Evolutionary conservation across 1,284 basidiomycete genomes (phyloP).

Genomic region (Ustilago nuda): DNA sequence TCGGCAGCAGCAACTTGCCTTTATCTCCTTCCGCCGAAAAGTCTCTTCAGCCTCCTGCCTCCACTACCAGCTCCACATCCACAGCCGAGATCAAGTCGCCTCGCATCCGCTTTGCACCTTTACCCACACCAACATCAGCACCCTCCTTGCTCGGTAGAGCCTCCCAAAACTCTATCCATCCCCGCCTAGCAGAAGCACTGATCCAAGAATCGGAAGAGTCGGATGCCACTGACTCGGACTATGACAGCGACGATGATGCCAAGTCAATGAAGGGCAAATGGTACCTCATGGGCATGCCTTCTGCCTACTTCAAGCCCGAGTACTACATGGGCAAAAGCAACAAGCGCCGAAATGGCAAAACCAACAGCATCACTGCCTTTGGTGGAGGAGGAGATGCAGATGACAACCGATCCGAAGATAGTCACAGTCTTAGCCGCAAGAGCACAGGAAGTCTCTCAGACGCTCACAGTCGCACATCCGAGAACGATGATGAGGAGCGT

Average conservation of each 20-base stretch:
- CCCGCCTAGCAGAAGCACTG: neutral
- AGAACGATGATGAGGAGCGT: conserved; percentile 49
- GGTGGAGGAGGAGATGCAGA: conserved; percentile 19
- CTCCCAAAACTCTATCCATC: conserved; percentile 9
- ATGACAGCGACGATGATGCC: conserved; percentile 39
- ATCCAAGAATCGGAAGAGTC: conserved; percentile 39
- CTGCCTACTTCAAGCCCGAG: conserved; percentile 56
- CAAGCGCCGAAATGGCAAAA: conserved; percentile 32
- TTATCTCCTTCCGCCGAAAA: conserved; percentile 24
- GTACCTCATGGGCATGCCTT: conserved; percentile 65
- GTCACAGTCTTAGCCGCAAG: conserved; percentile 37
- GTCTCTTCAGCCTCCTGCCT: conserved; percentile 5
- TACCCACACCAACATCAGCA: conserved; percentile 39
- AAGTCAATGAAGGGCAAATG: conserved; percentile 55
- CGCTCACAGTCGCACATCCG: conserved; percentile 24
- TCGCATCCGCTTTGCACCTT: conserved; percentile 56
- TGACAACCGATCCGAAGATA: conserved; percentile 26
- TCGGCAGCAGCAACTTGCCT: conserved; percentile 35
- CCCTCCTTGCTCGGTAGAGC: conserved; percentile 11
- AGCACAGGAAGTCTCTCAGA: conserved; percentile 44
- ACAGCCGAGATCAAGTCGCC: conserved; percentile 35
- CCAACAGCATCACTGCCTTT: conserved; percentile 11
- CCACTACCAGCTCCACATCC: conserved; percentile 12
- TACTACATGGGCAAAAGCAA: conserved; percentile 45
- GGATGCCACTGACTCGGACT: conserved; percentile 39